phyloP scores from a whole-genome alignment of 768 basidiomycete species.

The Phylloporus sp. region DNA sequence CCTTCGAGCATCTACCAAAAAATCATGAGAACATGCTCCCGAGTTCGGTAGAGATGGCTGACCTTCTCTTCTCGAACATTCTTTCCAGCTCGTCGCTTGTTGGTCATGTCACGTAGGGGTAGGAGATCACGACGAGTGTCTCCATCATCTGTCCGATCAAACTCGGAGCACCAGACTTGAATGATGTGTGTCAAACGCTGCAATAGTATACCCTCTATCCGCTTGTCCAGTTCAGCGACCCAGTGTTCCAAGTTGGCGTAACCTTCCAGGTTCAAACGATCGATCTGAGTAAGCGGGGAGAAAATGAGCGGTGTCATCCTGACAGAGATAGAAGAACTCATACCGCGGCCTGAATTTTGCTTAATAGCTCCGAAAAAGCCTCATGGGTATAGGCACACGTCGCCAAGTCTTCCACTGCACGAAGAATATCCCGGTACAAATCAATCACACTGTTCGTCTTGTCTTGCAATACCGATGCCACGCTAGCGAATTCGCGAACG shows the following conservation, averaged over 20 bases:
- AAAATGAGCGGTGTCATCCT: background rate
- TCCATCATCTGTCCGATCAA: constrained; percentile 70
- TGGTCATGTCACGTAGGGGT: constrained; percentile 50
- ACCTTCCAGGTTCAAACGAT: constrained; percentile 91
- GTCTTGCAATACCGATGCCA: constrained; percentile 92
- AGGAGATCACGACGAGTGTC: constrained; percentile 54
- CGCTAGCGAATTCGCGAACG: constrained; percentile 91
- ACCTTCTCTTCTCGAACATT: constrained; percentile 79
- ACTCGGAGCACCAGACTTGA: constrained; percentile 85
- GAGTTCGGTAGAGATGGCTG: constrained; percentile 3
- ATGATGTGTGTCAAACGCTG: constrained; percentile 74
- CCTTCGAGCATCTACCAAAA: constrained; percentile 60
- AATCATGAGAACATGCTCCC: background rate
- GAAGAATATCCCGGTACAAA: constrained; percentile 79
- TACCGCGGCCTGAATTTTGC: constrained; percentile 81
- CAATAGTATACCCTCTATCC: constrained; percentile 78
- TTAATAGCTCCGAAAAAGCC: constrained; percentile 75
- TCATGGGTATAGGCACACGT: constrained; percentile 84
- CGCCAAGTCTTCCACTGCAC: constrained; percentile 81
- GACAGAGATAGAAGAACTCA: constrained; percentile 23
- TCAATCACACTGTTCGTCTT: constrained; percentile 94
- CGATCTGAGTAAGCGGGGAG: constrained; percentile 56
- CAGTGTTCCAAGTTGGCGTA: constrained; percentile 93
- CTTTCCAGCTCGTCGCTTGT: constrained; percentile 69
- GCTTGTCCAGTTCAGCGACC: constrained; percentile 78